Evolutionary conservation across 2,329 filamentous ascomycete species (phyloP).

Genomic region (Aspergillus sp.): DNA sequence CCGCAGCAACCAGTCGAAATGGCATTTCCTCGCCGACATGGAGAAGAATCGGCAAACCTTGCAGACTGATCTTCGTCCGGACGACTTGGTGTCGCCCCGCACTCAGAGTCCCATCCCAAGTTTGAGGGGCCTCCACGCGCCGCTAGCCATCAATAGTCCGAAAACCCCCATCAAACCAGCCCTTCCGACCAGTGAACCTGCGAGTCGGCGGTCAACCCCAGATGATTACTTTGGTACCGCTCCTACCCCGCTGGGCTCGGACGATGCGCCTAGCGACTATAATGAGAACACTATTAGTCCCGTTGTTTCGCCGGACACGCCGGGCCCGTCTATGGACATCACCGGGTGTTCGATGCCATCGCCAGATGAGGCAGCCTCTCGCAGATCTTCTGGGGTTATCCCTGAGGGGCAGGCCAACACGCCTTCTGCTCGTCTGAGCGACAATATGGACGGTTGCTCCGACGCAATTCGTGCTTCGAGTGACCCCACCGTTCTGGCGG

Average conservation of each 20-base stretch:
- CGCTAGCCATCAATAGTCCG: slow-evolving; percentile 12
- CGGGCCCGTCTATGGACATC: slow-evolving; percentile 39
- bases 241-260: slow-evolving; percentile 20
- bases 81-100: slow-evolving; percentile 36
- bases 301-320: slow-evolving; percentile 39
- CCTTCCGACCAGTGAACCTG: slow-evolving; percentile 10
- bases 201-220: slow-evolving; percentile 5
- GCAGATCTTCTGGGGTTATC: slow-evolving; percentile 36
- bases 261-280: slow-evolving; percentile 20
- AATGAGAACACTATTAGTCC: slow-evolving; percentile 39
- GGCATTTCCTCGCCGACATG: slow-evolving; percentile 49
- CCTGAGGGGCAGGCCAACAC: slow-evolving; percentile 28
- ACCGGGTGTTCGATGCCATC: slow-evolving; percentile 28
- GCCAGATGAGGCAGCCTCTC: slow-evolving; percentile 25
- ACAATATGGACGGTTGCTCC: background rate
- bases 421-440: background rate
- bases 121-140: slow-evolving; percentile 13
- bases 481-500: slow-evolving; percentile 32
- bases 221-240: slow-evolving; percentile 22
- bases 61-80: slow-evolving; percentile 22
- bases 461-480: slow-evolving; percentile 22
- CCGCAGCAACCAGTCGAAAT: slow-evolving; percentile 71
- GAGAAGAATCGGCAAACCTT: slow-evolving; percentile 33
- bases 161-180: slow-evolving; percentile 16
- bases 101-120: slow-evolving; percentile 35